Evolutionary conservation across 1,284 basidiomycete genomes (phyloP).

Genomic region (Gymnopus androsaceus): DNA sequence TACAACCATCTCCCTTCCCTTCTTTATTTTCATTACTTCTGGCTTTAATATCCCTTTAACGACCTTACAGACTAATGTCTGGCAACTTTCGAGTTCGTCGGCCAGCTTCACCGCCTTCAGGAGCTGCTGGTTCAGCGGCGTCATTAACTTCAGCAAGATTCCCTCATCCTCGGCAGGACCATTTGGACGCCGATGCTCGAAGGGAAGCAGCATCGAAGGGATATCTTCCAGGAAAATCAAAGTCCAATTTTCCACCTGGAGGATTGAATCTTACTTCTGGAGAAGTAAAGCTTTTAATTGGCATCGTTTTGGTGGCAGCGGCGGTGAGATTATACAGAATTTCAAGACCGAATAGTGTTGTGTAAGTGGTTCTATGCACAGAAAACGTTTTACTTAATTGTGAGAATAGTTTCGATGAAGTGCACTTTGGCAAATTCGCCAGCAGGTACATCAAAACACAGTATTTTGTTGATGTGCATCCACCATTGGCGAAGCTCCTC

Average conservation of each 20-base stretch:
- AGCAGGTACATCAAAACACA: slow-evolving; percentile 88
- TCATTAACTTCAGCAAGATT: slow-evolving; percentile 49
- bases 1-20: background rate
- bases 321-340: slow-evolving; percentile 80
- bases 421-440: slow-evolving; percentile 96
- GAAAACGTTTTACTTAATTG: slow-evolving; percentile 5
- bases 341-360: slow-evolving; percentile 82
- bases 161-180: slow-evolving; percentile 60
- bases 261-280: slow-evolving; percentile 66
- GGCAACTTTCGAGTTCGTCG: slow-evolving; percentile 60
- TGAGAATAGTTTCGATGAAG: slow-evolving; percentile 84
- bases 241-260: slow-evolving; percentile 50
- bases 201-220: slow-evolving; percentile 69
- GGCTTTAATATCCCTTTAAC: background rate
- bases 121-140: slow-evolving; percentile 31
- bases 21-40: background rate
- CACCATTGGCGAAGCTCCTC: slow-evolving; percentile 93
- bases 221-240: slow-evolving; percentile 52
- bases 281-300: slow-evolving; percentile 73
- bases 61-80: slow-evolving; percentile 38
- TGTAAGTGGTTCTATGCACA: slow-evolving; percentile 58
- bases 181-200: slow-evolving; percentile 72
- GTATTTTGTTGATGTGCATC: slow-evolving; percentile 97
- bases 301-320: slow-evolving; percentile 66
- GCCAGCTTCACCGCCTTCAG: slow-evolving; percentile 64